These are phyloP conservation scores for Ustilago bromivora DNA, from an alignment of 1,284 basidiomycete species.

Conservation along the genomic window DNA sequence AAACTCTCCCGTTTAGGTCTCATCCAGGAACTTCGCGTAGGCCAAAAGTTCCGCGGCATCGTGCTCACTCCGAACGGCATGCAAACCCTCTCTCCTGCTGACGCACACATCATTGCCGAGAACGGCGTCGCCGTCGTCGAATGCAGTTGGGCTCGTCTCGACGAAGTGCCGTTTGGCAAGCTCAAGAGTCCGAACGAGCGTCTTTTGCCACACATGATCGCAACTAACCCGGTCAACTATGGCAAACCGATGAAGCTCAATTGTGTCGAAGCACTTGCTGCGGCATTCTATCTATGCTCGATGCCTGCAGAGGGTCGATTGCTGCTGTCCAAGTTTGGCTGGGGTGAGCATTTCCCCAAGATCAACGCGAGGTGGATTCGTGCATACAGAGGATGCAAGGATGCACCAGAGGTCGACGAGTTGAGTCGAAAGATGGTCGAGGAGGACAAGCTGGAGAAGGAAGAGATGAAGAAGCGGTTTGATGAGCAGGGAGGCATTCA, in stretches of 20 bases:
- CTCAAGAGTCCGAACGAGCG: constrained; percentile 93
- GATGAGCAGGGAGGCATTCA: constrained; percentile 49
- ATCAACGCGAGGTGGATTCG: constrained; percentile 58
- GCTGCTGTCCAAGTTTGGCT: constrained; percentile 63
- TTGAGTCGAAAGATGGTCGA: constrained; percentile 54
- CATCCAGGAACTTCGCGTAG: constrained; percentile 85
- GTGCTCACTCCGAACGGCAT: constrained; percentile 94
- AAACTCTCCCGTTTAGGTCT: constrained; percentile 87
- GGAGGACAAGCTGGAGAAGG: constrained; percentile 50
- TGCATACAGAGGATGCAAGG: constrained; percentile 49
- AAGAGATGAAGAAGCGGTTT: constrained; percentile 44
- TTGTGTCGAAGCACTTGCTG: constrained; percentile 67
- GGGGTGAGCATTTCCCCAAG: constrained; percentile 62
- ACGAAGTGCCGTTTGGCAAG: constrained; percentile 93
- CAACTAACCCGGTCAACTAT: constrained; percentile 68
- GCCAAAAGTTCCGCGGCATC: constrained; percentile 87
- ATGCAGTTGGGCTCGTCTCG: constrained; percentile 94
- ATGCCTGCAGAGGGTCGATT: constrained; percentile 54
- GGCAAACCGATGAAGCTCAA: constrained; percentile 68
- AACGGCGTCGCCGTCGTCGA: constrained; percentile 93
- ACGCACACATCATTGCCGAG: constrained; percentile 81
- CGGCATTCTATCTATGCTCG: constrained; percentile 60
- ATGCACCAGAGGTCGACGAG: constrained; percentile 46
- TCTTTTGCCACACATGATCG: constrained; percentile 71
- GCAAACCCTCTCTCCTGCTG: constrained; percentile 83